Evolutionary conservation across 306 rosid species (phyloP).

Genomic region (Fagus crenata): DNA sequence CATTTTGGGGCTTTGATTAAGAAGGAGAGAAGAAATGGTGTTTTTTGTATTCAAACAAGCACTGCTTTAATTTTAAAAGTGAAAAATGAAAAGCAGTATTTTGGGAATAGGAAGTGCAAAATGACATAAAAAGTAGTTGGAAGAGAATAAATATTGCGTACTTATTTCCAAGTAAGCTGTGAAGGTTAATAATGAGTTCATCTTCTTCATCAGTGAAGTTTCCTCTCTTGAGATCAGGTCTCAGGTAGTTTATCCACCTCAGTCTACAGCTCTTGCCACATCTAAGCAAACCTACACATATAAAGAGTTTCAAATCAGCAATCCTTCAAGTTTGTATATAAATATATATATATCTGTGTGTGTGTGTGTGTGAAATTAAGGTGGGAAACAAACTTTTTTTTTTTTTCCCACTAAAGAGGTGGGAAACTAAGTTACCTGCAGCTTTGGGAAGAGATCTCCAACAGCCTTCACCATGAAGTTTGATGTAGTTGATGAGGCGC

Average conservation of each 20-base stretch:
- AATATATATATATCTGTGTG: neutral
- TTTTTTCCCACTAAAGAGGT: too few species aligned
- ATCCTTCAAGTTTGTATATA: too few species aligned
- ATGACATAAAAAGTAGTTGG: neutral
- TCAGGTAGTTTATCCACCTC: slow-evolving; percentile 69
- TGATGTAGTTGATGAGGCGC: slow-evolving; percentile 65
- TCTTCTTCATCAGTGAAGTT: slow-evolving; percentile 72
- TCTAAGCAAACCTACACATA: slow-evolving; percentile 51
- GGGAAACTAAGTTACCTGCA: slow-evolving; percentile 48
- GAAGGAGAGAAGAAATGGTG: neutral
- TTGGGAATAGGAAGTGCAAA: neutral
- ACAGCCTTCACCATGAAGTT: slow-evolving; percentile 63
- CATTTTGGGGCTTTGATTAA: neutral
- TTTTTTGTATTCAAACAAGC: neutral
- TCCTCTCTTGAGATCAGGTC: slow-evolving; percentile 80
- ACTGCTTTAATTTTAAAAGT: neutral
- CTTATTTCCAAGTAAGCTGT: slow-evolving; percentile 80
- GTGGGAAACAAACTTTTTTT: neutral
- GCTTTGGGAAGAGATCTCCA: slow-evolving; percentile 80
- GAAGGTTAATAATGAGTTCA: slow-evolving; percentile 71
- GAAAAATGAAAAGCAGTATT: neutral
- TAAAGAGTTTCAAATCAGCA: neutral
- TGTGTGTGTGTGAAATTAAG: neutral
- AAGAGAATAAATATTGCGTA: slow-evolving; percentile 26
- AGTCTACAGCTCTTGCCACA: slow-evolving; percentile 82